Evolutionary conservation across 2,329 filamentous ascomycete species (phyloP).

Genomic region (Diaporthe aspalathi): DNA sequence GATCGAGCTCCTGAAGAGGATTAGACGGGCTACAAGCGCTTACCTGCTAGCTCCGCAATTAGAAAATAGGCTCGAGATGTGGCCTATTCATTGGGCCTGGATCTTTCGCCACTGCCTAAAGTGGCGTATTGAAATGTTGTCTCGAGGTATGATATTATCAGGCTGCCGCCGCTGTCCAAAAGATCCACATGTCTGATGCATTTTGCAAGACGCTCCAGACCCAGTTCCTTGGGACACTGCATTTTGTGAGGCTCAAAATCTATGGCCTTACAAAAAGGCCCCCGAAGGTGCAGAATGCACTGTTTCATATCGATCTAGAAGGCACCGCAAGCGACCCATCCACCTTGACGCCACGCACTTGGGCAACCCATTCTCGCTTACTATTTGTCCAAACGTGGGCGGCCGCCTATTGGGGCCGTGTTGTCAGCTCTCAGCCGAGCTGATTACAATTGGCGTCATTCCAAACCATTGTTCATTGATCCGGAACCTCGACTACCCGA

Average conservation of each 20-base stretch:
- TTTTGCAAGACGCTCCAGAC: background rate
- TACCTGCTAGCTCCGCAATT: constrained; percentile 16
- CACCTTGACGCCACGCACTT: background rate
- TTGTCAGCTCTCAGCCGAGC: background rate
- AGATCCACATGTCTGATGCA: background rate
- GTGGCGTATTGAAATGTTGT: constrained; percentile 16
- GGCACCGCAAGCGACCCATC: no score
- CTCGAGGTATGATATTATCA: background rate
- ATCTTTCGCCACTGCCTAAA: background rate
- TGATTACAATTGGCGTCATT: background rate
- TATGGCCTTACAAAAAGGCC: background rate
- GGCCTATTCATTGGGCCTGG: constrained; percentile 12
- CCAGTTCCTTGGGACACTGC: background rate
- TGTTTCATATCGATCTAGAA: background rate
- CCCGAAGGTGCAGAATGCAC: background rate
- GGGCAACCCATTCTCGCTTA: no score
- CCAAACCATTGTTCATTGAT: no score
- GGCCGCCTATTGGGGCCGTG: background rate
- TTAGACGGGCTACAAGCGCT: constrained; percentile 21
- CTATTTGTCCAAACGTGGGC: background rate
- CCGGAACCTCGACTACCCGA: background rate
- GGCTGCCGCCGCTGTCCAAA: constrained; percentile 3
- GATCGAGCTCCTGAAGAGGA: background rate
- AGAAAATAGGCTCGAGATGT: constrained; percentile 3
- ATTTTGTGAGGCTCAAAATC: background rate